Evolutionary conservation across 371 early-diverging fungal genomes (phyloP).

Genomic region (Rhizopus arrhizus): DNA sequence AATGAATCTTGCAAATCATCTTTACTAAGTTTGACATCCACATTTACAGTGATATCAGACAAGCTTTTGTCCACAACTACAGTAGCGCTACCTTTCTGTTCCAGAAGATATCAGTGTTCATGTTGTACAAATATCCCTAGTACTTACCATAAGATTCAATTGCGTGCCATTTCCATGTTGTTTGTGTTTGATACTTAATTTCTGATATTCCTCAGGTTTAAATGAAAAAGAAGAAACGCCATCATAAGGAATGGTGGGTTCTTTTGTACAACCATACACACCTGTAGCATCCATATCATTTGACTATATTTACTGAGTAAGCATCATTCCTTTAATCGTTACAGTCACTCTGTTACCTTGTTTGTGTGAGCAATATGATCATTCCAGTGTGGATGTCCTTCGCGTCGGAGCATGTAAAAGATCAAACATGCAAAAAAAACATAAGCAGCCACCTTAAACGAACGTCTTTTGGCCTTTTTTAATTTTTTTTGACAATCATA

Average conservation of each 20-base stretch:
- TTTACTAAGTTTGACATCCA: conserved; percentile 9
- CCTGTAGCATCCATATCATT: not conserved
- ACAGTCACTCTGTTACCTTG: not conserved
- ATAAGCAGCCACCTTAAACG: too few relatives aligned
- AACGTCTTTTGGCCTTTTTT: not conserved
- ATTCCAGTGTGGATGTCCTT: too few relatives aligned
- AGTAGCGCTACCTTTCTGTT: conserved; percentile 1
- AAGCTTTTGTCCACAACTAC: not conserved
- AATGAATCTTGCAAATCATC: conserved; percentile 17
- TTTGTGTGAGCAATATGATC: too few relatives aligned
- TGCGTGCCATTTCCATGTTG: not conserved
- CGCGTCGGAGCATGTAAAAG: not conserved
- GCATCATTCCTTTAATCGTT: not conserved
- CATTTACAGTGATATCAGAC: not conserved
- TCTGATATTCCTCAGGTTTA: conserved; percentile 4
- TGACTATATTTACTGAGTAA: not conserved
- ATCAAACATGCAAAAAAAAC: not conserved
- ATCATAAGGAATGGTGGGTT: conserved; percentile 12
- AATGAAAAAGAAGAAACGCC: conserved; percentile 15
- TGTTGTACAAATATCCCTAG: too few relatives aligned
- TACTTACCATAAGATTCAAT: conserved; percentile 5
- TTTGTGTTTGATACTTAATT: conserved; percentile 7
- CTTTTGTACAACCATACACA: not conserved
- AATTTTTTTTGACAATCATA: not conserved
- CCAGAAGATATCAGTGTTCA: not conserved